These are phyloP conservation scores for Pythium rishiriense DNA, from an alignment of 352 stramenopile genomes.

Conservation along the genomic window DNA sequence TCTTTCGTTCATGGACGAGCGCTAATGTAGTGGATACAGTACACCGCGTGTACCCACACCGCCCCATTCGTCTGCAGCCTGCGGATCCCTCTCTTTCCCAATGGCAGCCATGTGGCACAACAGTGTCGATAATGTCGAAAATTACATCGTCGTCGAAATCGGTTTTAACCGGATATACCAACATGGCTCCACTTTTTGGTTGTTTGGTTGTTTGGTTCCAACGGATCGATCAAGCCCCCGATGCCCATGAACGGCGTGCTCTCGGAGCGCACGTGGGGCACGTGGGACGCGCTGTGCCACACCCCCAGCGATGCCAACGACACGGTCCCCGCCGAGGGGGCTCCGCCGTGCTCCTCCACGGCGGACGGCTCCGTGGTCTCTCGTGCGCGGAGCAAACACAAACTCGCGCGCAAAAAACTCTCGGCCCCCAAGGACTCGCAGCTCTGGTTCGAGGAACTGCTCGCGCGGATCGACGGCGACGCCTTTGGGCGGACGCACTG, in stretches of 20 bases:
- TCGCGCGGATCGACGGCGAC: conserved; percentile 51
- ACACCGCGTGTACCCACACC: background rate
- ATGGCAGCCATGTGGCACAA: conserved; percentile 12
- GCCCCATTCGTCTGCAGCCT: background rate
- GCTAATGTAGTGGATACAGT: background rate
- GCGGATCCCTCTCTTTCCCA: conserved; percentile 1
- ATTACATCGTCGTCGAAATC: background rate
- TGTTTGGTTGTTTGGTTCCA: too few species aligned
- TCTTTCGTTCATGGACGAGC: background rate
- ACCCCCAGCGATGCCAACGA: too few species aligned
- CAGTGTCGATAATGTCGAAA: conserved; percentile 3
- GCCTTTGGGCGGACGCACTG: conserved; percentile 34
- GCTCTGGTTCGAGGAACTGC: conserved; percentile 76
- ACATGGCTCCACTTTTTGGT: conserved; percentile 11
- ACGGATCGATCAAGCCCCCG: background rate
- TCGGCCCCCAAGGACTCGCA: conserved; percentile 47
- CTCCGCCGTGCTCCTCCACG: too few species aligned
- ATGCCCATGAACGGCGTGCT: conserved; percentile 82
- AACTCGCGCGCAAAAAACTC: conserved; percentile 51
- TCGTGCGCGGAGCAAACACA: conserved; percentile 45
- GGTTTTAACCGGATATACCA: conserved; percentile 14
- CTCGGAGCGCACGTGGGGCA: conserved; percentile 70
- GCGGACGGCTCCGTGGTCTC: background rate
- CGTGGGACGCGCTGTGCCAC: conserved; percentile 47
- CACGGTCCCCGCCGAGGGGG: too few species aligned